Percentiles rank a stretch among this genome's conserved stretches.
Conservation (phyloP, 2,329 filamentous ascomycete species). For the Epicoccum nigrum region DNA sequence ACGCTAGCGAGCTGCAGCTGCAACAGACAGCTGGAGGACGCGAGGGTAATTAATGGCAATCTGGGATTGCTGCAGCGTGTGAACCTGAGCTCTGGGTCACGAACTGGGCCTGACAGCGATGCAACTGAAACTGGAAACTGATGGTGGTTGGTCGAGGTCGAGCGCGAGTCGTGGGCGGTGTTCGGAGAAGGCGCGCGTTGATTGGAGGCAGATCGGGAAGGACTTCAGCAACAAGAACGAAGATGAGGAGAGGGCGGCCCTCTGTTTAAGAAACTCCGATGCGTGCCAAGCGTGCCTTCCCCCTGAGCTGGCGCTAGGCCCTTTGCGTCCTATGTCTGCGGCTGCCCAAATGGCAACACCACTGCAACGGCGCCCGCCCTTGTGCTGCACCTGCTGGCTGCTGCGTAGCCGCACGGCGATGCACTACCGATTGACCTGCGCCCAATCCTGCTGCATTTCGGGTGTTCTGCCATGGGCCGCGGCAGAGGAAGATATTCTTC, state of each 20-base stretch:
- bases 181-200: slow-evolving; percentile 41
- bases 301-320: slow-evolving; percentile 32
- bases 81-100: slow-evolving; percentile 23
- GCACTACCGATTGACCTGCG: not conserved
- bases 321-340: slow-evolving; percentile 10
- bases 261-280: slow-evolving; percentile 23
- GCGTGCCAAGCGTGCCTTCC: slow-evolving; percentile 35
- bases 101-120: slow-evolving; percentile 25
- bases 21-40: not conserved
- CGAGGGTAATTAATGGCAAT: slow-evolving; percentile 17
- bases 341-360: slow-evolving; percentile 12
- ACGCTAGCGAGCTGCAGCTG: slow-evolving; percentile 26
- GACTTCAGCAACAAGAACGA: slow-evolving; percentile 30
- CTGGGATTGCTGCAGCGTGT: slow-evolving; percentile 13
- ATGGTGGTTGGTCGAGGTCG: slow-evolving; percentile 28
- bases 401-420: not conserved
- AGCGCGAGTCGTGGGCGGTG: slow-evolving; percentile 33
- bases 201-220: slow-evolving; percentile 44
- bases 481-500: slow-evolving; percentile 3
- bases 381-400: slow-evolving; percentile 3
- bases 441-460: not conserved
- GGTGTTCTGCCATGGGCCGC: slow-evolving; percentile 1
- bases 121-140: too few species aligned
- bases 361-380: not conserved
- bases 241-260: slow-evolving; percentile 19